Percentiles rank a stretch among this genome's conserved stretches.
phyloP scores from a whole-genome alignment of 2,329 filamentous ascomycete species.

The Aspergillus ibericus region DNA sequence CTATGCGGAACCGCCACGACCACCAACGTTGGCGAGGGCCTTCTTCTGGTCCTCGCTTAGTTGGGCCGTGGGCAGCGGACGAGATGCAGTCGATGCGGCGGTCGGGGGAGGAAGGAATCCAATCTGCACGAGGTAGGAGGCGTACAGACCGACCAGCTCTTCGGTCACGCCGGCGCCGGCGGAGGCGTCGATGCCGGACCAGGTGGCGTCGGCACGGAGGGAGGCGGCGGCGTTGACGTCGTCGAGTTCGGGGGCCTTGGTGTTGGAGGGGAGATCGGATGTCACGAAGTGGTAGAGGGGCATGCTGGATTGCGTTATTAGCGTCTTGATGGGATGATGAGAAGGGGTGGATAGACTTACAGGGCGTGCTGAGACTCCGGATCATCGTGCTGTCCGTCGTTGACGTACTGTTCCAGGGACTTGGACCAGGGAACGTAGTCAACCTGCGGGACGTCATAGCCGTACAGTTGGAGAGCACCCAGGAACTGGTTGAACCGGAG shows the following conservation, averaged over 20 bases:
- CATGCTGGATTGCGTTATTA: conserved; percentile 44
- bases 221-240: conserved; percentile 67
- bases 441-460: conserved; percentile 67
- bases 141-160: conserved; percentile 63
- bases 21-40: conserved; percentile 54
- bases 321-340: background rate
- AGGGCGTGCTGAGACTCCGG: conserved; percentile 67
- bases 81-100: conserved; percentile 19
- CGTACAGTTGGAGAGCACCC: conserved; percentile 68
- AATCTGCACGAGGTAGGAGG: conserved; percentile 62
- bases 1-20: conserved; percentile 45
- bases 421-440: conserved; percentile 69
- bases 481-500: conserved; percentile 77
- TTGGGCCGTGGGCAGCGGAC: conserved; percentile 46
- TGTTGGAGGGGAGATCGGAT: conserved; percentile 67
- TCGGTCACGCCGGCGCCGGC: conserved; percentile 58
- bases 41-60: conserved; percentile 50
- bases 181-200: conserved; percentile 60
- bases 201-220: conserved; percentile 61
- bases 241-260: conserved; percentile 71
- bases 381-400: conserved; percentile 55
- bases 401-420: conserved; percentile 68
- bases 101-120: conserved; percentile 57
- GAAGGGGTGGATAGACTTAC: conserved; percentile 30
- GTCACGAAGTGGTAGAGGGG: conserved; percentile 74